Evolutionary conservation across 1,284 basidiomycete species (phyloP), one percentile per base, ranked within the genome.

Genomic region (Afroboletus lepidellus): DNA sequence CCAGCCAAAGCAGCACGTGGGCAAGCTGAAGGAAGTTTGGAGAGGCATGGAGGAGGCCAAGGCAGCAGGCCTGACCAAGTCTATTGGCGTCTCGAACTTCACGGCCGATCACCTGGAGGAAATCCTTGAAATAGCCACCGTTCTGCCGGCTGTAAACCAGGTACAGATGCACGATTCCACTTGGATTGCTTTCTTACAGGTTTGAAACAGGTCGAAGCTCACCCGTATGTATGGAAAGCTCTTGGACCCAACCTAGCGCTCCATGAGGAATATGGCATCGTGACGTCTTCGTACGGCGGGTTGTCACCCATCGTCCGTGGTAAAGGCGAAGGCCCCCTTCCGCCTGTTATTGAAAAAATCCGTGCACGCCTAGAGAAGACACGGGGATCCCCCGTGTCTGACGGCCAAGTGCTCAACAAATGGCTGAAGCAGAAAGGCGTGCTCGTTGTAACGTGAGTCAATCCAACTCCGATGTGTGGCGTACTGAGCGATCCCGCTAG

Each of bases 51-150:
- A 92, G 65, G 79, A 77, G 41, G 70, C 87, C 45, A 78, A 88
- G 69, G 71, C 71, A 43, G 81, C 82, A 42, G 89, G 89, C 1
- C 70, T 92, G 41, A 74, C 88, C 34, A 87, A 79, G 68, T 85
- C 83, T 37, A 90, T 95, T 53, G 93, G 93, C 2, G 90, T 96
- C 15, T 90, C 86, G 49, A 95, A 95, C 73, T 94, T 87, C 69
- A 78, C 75, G 16, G 75, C 85, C 18, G 72, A 81, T 53, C 78
- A 94, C 58, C 70, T 94, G 39, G 70, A 84, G 54, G 78, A 79
- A 47, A 72, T 93, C 34, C 63, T 90, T 25, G 75, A 78, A 30
- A 76, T 69, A 24, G 85, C 81, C 23, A 79, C 74, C 25, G 69
- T 90, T 34, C 60, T 76, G 4, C 91, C 92, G 0, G 81, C 83